Percentiles rank a stretch among this genome's conserved stretches.
These are phyloP conservation scores for Yarrowia sp. DNA, from an alignment of 805 yeast species.

Conservation along the genomic window DNA sequence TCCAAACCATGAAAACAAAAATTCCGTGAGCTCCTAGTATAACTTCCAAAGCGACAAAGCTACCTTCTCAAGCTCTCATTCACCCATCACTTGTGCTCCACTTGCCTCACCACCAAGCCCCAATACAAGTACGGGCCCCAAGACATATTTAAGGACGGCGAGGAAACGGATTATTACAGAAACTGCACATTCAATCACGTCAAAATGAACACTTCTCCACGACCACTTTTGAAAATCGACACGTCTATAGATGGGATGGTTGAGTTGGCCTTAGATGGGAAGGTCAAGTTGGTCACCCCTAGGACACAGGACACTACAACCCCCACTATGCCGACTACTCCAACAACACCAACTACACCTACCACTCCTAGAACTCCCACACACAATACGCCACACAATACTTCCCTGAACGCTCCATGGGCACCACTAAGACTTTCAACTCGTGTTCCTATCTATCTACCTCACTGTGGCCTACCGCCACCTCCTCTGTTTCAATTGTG, in stretches of 20 bases:
- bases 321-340: not conserved
- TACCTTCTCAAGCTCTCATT: too few species aligned
- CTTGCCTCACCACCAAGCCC: constrained; percentile 11
- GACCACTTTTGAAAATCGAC: constrained; percentile 11
- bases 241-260: not conserved
- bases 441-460: constrained; percentile 6
- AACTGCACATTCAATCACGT: too few species aligned
- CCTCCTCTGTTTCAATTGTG: constrained; percentile 20
- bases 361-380: not conserved
- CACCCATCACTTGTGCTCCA: too few species aligned
- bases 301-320: not conserved
- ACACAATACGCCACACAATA: not conserved
- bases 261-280: too few species aligned
- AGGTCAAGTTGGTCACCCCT: not conserved
- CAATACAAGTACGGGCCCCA: not conserved
- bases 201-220: not conserved
- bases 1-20: too few species aligned
- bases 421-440: constrained; percentile 8
- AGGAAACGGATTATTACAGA: not conserved
- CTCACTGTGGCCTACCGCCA: not conserved
- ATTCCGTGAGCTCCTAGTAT: too few species aligned
- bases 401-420: not conserved
- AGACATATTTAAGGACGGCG: not conserved
- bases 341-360: not conserved
- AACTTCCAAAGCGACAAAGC: too few species aligned